Conservation (phyloP, 495 filamentous ascomycete species). For the Aspergillus baeticus region DNA sequence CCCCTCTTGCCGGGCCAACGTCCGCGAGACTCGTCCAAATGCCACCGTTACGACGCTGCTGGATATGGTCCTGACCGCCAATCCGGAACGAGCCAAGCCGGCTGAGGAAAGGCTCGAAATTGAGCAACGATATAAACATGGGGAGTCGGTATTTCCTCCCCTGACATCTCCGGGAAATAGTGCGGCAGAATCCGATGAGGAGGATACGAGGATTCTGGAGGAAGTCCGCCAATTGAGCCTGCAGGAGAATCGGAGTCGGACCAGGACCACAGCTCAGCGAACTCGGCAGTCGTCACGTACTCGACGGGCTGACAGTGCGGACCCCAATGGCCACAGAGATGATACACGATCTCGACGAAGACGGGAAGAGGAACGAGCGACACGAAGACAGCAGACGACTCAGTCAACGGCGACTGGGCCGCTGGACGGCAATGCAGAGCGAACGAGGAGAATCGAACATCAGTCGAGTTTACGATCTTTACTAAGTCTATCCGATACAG, state of each 20-base stretch:
- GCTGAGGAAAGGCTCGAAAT: constrained; percentile 71
- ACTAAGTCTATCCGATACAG: constrained; percentile 72
- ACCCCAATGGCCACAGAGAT: constrained; percentile 31
- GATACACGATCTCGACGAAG: constrained; percentile 41
- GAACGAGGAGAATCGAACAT: constrained; percentile 66
- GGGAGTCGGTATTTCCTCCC: constrained; percentile 62
- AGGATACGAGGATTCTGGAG: constrained; percentile 67
- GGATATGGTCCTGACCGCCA: constrained; percentile 57
- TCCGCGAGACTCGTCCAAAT: constrained; percentile 81
- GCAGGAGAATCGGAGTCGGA: constrained; percentile 50
- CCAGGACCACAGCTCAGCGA: constrained; percentile 31
- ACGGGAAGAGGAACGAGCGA: constrained; percentile 44
- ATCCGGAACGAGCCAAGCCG: constrained; percentile 67
- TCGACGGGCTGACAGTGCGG: constrained; percentile 29
- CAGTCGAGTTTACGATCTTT: constrained; percentile 84
- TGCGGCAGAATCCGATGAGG: constrained; percentile 47
- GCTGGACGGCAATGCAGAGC: constrained; percentile 21
- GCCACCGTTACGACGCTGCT: constrained; percentile 39
- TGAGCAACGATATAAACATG: constrained; percentile 67
- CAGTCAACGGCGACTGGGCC: background rate
- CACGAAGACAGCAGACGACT: constrained; percentile 24
- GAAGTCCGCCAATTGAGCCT: constrained; percentile 71
- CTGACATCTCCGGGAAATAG: constrained; percentile 18
- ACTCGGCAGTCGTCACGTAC: constrained; percentile 22
- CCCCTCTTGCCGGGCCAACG: constrained; percentile 83